Percentiles rank a stretch among this genome's conserved stretches.
These are phyloP conservation scores for Anthracocystis walkeri DNA, from an alignment of 1,284 basidiomycete species.

Conservation along the genomic window DNA sequence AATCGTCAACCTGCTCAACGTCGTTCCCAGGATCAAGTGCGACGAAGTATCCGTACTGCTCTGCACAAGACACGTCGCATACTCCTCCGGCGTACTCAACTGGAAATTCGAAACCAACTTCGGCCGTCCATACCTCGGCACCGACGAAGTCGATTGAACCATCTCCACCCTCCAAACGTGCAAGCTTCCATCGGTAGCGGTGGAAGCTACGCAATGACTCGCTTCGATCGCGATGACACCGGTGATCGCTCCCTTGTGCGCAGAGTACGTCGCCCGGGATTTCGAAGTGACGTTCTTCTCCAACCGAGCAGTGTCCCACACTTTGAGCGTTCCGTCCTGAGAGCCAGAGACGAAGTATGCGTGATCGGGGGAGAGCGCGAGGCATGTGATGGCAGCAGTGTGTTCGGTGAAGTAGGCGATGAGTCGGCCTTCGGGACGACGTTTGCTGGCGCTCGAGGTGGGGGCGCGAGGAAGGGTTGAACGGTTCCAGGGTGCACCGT, in stretches of 20 bases:
- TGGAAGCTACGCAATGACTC: constrained; percentile 71
- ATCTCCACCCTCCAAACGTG: constrained; percentile 70
- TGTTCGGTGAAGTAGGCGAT: constrained; percentile 71
- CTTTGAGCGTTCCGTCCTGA: constrained; percentile 83
- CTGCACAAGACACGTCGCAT: constrained; percentile 66
- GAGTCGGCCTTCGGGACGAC: constrained; percentile 62
- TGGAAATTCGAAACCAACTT: constrained; percentile 69
- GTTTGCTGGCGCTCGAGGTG: constrained; percentile 49
- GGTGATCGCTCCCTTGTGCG: constrained; percentile 69
- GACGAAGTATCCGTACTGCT: constrained; percentile 50
- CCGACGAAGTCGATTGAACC: constrained; percentile 50
- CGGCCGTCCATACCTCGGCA: constrained; percentile 70
- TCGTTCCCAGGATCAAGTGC: constrained; percentile 82
- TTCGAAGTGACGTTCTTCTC: constrained; percentile 78
- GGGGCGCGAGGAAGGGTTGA: constrained; percentile 30
- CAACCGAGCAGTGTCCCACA: constrained; percentile 83
- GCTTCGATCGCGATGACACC: constrained; percentile 67
- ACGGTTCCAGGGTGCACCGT: constrained; percentile 15
- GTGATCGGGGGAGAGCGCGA: constrained; percentile 92
- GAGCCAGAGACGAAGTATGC: constrained; percentile 91
- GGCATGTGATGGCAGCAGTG: constrained; percentile 75
- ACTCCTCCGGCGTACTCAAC: constrained; percentile 67
- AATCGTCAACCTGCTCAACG: constrained; percentile 80
- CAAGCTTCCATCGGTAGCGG: constrained; percentile 69
- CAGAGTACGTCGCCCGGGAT: constrained; percentile 69